phyloP scores from a whole-genome alignment of 371 early-diverging fungal species.

The Cokeromyces recurvatus region DNA sequence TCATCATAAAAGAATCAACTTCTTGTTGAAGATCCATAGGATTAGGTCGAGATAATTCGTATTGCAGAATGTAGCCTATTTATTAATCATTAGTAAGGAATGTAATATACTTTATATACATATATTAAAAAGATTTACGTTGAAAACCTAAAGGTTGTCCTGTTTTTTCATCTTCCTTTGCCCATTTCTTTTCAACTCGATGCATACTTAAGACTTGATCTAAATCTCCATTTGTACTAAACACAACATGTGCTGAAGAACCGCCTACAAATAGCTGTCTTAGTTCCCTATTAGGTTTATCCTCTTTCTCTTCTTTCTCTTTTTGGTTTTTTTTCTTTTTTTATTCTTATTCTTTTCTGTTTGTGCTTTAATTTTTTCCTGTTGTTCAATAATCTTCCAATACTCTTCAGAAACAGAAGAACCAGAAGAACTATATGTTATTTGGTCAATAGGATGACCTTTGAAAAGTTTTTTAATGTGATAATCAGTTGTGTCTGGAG shows the following conservation, averaged over 20 bases:
- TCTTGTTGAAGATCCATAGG: constrained; percentile 49
- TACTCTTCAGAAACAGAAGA: constrained; percentile 17
- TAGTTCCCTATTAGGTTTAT: constrained; percentile 10
- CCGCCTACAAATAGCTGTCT: constrained; percentile 49
- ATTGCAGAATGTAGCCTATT: constrained; percentile 34
- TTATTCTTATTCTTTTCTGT: constrained; percentile 19
- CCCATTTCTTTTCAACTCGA: constrained; percentile 59
- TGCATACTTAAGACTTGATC: constrained; percentile 60
- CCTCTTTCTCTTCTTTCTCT: constrained; percentile 14
- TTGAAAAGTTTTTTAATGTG: constrained; percentile 74
- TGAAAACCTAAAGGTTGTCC: constrained; percentile 48
- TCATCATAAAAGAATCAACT: constrained; percentile 71
- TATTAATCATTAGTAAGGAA: no score
- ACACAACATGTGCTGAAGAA: constrained; percentile 74
- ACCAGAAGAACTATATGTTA: constrained; percentile 34
- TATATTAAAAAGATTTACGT: constrained; percentile 32
- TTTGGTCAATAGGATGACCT: constrained; percentile 53
- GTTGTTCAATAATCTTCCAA: constrained; percentile 11
- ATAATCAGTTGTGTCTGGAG: constrained; percentile 70
- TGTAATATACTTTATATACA: no score
- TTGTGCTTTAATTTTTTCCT: constrained; percentile 21
- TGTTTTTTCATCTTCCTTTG: constrained; percentile 37
- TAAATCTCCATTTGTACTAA: constrained; percentile 62
- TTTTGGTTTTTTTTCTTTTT: constrained; percentile 18
- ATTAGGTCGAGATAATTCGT: constrained; percentile 56